A percentile compares a stretch with the other conserved stretches of the same genome.
Conservation (phyloP, 345 rosid species). For the Citrus cavaleriei region DNA sequence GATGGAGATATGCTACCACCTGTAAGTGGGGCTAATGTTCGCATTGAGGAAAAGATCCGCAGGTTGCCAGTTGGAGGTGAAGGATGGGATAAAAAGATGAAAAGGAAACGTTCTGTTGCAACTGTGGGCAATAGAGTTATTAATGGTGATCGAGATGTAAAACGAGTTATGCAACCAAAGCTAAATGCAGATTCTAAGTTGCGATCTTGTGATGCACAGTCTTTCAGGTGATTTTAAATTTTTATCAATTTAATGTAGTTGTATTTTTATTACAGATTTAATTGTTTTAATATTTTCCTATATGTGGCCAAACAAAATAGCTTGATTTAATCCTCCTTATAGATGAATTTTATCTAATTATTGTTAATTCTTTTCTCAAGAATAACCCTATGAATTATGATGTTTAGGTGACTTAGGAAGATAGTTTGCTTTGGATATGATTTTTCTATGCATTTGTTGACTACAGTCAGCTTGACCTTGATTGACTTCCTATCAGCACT, state of each 20-base stretch:
- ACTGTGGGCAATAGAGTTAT: constrained; percentile 60
- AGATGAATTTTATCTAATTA: not conserved
- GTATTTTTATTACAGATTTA: no score
- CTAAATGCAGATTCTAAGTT: constrained; percentile 58
- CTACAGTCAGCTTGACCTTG: not conserved
- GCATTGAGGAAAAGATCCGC: constrained; percentile 74
- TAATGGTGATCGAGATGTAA: constrained; percentile 56
- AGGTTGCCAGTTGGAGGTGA: constrained; percentile 82
- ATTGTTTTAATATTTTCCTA: no score
- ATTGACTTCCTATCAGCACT: not conserved
- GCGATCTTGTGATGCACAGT: constrained; percentile 63
- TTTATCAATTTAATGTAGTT: not conserved
- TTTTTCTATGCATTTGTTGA: not conserved
- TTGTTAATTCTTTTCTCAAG: not conserved
- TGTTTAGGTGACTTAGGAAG: not conserved
- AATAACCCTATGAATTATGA: not conserved
- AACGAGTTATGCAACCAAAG: constrained; percentile 57
- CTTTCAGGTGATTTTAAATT: constrained; percentile 56
- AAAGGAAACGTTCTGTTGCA: constrained; percentile 88
- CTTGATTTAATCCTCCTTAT: no score
- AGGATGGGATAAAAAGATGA: constrained; percentile 92
- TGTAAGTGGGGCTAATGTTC: constrained; percentile 44
- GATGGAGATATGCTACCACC: constrained; percentile 59
- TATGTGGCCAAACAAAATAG: no score
- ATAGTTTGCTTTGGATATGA: not conserved